Base-by-base conservation (phyloP, 2,329 filamentous ascomycete species). In the Calonectria pseudoturangicola region DNA sequence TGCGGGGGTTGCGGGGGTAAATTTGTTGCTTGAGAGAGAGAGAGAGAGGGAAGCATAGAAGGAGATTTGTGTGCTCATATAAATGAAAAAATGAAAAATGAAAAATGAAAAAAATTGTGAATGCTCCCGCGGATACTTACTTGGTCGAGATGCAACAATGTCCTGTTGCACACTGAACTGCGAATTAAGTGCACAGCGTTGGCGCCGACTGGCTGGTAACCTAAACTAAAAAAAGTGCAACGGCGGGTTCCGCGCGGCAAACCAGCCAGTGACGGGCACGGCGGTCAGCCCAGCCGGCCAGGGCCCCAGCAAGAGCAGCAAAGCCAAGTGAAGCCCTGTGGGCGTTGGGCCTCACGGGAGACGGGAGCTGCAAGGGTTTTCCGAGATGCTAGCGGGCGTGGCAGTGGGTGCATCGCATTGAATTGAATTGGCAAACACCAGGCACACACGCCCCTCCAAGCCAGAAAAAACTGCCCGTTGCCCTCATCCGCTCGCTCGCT, bases 1-100 rank as follows among this genome's bases (percentile, higher is more conserved):
- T 87, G 85, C 25, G 85, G 85, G 18, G 82, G 83, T 0, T 87
- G 85, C 54, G 84, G 84, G 2, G 85, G 85, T 16, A 87, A 87
- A 75, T 87, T 87, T 74, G 81, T 86, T 0, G 79, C 83, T 25
- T 85, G 50, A 81, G 48, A 25, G 9, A 21, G 48, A 25, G 9
- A 30, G 18, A 18, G 16, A 21, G 12, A 36, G 54, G 33, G 10
- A 21, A 12, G 33, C 54, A 58, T 39, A 33, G n/a, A 16, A 6
- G 5, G 54, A n/a, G 54, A 16, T 18, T 21, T 33, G 30, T 33
- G 30, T 33, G 4, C 4, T 33, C 39, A 58, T n/a, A 39, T 25
- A 4, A 15, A 39, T 27, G 12, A 27, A 10, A 62, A 15, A 2
- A 25, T 2, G 45, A 43, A 15, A 28, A 39, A 41, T 16, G 13